These are phyloP conservation scores for Venturia nashicola DNA, from an alignment of 2,329 filamentous ascomycete species.

Conservation along the genomic window DNA sequence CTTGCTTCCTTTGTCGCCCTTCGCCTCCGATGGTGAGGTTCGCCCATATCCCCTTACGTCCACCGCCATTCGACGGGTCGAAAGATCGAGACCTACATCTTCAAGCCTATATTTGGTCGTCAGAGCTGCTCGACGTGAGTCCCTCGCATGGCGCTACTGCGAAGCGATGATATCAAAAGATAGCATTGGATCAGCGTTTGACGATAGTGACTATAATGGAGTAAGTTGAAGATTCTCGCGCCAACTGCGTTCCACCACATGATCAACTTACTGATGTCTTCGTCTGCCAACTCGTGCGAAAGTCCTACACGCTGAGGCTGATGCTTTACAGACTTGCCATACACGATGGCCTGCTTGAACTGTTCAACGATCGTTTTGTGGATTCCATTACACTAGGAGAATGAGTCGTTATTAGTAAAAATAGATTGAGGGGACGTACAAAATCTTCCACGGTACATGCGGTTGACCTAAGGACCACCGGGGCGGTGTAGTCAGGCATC, in stretches of 20 bases:
- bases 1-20: background rate
- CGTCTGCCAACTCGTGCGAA: constrained; percentile 80
- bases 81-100: background rate
- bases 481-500: constrained; percentile 80
- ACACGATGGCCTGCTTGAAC: constrained; percentile 91
- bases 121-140: background rate
- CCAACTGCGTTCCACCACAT: background rate
- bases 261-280: constrained; percentile 72
- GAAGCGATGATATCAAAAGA: background rate
- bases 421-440: constrained; percentile 44
- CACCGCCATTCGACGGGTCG: background rate
- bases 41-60: background rate
- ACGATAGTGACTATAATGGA: constrained; percentile 27
- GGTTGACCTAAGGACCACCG: constrained; percentile 74
- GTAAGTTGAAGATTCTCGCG: background rate
- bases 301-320: constrained; percentile 93
- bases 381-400: constrained; percentile 76
- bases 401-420: constrained; percentile 10
- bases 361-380: constrained; percentile 93
- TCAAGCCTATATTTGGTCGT: background rate
- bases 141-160: background rate
- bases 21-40: background rate
- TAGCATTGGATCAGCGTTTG: constrained; percentile 22
- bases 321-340: constrained; percentile 96
- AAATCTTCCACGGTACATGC: constrained; percentile 94